phyloP scores from a whole-genome alignment of 495 filamentous ascomycete genomes.

The Glarea lozoyensis region DNA sequence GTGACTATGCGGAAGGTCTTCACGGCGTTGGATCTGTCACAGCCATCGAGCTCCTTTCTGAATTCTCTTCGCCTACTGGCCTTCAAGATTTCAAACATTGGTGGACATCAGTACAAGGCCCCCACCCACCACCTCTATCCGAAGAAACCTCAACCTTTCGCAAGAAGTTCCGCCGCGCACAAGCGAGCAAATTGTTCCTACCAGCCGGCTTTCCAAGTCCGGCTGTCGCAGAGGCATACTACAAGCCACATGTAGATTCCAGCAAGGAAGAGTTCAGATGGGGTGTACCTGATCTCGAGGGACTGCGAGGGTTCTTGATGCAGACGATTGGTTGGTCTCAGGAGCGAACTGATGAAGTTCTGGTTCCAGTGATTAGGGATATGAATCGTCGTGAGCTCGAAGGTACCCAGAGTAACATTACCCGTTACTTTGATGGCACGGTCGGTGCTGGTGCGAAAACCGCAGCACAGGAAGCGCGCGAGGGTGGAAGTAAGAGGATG shows the following conservation, averaged over 20 bases:
- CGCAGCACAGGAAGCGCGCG: slow-evolving; percentile 24
- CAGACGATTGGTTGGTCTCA: slow-evolving; percentile 85
- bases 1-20: slow-evolving; percentile 90
- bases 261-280: slow-evolving; percentile 77
- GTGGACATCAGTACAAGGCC: slow-evolving; percentile 71
- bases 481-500: slow-evolving; percentile 67
- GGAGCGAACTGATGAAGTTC: slow-evolving; percentile 86
- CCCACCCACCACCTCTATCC: slow-evolving; percentile 33
- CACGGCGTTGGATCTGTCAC: slow-evolving; percentile 88
- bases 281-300: slow-evolving; percentile 89
- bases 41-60: slow-evolving; percentile 84
- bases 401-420: slow-evolving; percentile 94
- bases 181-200: slow-evolving; percentile 77
- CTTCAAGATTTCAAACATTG: slow-evolving; percentile 71
- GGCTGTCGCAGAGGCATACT: slow-evolving; percentile 72
- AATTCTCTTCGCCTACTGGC: slow-evolving; percentile 51
- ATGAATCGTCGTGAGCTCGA: slow-evolving; percentile 83
- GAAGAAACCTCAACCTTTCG: slow-evolving; percentile 55
- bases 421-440: slow-evolving; percentile 64
- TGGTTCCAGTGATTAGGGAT: slow-evolving; percentile 88
- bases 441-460: slow-evolving; percentile 45
- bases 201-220: slow-evolving; percentile 66
- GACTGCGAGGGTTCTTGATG: slow-evolving; percentile 80
- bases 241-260: slow-evolving; percentile 73
- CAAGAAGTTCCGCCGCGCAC: slow-evolving; percentile 66